phyloP scores from a whole-genome alignment of 2,329 filamentous ascomycete genomes.

The Pestalotiopsis sp. region DNA sequence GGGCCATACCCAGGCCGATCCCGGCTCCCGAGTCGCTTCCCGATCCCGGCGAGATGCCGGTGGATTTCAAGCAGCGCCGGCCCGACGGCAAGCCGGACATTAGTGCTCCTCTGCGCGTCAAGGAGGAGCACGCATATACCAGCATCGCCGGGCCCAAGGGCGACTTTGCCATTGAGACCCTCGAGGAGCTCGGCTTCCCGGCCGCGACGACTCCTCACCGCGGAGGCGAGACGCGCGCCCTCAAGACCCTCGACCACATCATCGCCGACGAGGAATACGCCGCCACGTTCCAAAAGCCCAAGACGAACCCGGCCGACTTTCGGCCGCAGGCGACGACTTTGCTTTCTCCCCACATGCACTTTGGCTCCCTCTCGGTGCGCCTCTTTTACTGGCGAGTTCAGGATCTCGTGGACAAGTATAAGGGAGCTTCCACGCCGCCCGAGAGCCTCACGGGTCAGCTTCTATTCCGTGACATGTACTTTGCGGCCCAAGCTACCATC shows the following conservation, averaged over 20 bases:
- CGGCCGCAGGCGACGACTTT: conserved; percentile 74
- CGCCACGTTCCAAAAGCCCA: conserved; percentile 75
- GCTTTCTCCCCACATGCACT: conserved; percentile 74
- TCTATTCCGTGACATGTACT: conserved; percentile 83
- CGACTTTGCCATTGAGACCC: conserved; percentile 71
- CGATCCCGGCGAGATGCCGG: conserved; percentile 61
- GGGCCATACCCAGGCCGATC: conserved; percentile 60
- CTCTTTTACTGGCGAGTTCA: conserved; percentile 74
- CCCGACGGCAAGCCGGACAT: conserved; percentile 58
- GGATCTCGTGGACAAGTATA: conserved; percentile 60
- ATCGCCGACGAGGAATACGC: conserved; percentile 67
- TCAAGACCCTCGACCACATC: conserved; percentile 60
- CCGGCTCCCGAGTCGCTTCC: conserved; percentile 61
- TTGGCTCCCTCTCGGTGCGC: conserved; percentile 70
- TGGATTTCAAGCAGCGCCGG: conserved; percentile 57
- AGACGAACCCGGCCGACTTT: conserved; percentile 74
- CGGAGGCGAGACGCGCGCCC: conserved; percentile 70
- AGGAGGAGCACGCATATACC: conserved; percentile 59
- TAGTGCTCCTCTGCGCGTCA: conserved; percentile 58
- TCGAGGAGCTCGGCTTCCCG: conserved; percentile 71
- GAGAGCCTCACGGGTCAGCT: conserved; percentile 74
- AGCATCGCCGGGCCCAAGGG: conserved; percentile 66
- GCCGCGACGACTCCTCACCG: conserved; percentile 66
- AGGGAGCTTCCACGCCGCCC: conserved; percentile 62
- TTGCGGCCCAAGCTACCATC: conserved; percentile 72